Evolutionary conservation across 768 basidiomycete genomes (phyloP), one percentile per base, ranked within the genome.

Genomic region (Gymnopilus junonius): DNA sequence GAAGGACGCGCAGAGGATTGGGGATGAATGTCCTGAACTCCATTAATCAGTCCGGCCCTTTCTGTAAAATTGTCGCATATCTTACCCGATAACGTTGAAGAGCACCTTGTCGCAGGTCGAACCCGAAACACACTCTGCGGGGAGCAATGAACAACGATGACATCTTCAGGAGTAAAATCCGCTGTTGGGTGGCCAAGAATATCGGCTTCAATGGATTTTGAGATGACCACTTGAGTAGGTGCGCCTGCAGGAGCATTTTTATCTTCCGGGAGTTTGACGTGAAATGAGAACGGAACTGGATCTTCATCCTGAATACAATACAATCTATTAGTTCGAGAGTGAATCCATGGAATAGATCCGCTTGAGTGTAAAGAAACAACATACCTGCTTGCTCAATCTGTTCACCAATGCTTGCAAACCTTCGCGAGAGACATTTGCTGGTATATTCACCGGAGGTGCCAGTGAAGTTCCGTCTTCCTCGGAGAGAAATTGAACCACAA

Each of bases 71-170:
- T 21, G 17, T 7, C 1, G 20, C n/a, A 43, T 25, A 43, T 75
- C 82, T 59, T 70, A 90, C 93, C 95, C 63, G 91, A 90, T 31
- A 98, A 81, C 8, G 95, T 97, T 3, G 94, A 93, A 17, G 94
- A 97, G 74, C 97, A 99, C 69, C 97, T 80, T 31, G 95, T 95
- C 11, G 97, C 95, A 23, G 94, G 94, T 67, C 96, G 83, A 27
- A 99, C 96, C 62, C 89, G 87, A 77, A 97, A 99, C 4, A 99
- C 92, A 46, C 95, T 94, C 75, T 99, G 96, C 8, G 97, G 97
- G 27, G 96, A 89, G 75, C 97, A 99, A 68, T 90, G 87, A 25
- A 99, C 84, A 55, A 92, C 82, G 60, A 99, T 87, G 10, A 95
- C 84, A 71, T 94, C 95, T 83, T 99, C 97, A 8, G 87, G 82